Evolutionary conservation across 192 early-diverging fungal genomes (phyloP).

Genomic region (Coemansia sp.): DNA sequence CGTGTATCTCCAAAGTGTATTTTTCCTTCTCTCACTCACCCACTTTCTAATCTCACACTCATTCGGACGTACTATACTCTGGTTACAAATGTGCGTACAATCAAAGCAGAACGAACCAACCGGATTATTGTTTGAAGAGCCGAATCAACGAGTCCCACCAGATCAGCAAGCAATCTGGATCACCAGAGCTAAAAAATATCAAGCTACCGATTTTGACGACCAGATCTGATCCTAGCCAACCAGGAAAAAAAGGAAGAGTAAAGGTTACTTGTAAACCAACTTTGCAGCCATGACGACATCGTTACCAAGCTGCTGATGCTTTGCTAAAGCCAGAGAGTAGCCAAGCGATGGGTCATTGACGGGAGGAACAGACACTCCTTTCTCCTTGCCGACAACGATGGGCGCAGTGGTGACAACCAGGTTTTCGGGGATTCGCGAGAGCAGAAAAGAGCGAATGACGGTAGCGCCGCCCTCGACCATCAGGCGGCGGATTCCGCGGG

Average conservation of each 20-base stretch:
- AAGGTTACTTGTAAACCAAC: not conserved
- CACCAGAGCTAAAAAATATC: too few relatives aligned
- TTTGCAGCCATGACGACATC: constrained; percentile 59
- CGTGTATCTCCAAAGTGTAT: too few relatives aligned
- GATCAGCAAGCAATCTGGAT: too few relatives aligned
- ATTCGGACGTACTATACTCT: too few relatives aligned
- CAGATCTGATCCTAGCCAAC: too few relatives aligned
- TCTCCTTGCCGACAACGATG: constrained; percentile 58
- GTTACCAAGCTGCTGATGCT: constrained; percentile 57
- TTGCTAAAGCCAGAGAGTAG: not conserved
- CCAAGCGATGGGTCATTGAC: constrained; percentile 1
- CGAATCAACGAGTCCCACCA: too few relatives aligned
- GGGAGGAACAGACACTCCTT: constrained; percentile 56
- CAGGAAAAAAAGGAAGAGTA: not conserved
- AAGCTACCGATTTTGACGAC: too few relatives aligned
- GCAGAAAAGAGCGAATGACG: constrained; percentile 70
- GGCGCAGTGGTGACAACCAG: constrained; percentile 75
- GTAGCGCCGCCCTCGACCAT: constrained; percentile 92
- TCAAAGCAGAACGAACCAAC: too few relatives aligned
- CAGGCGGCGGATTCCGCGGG: constrained; percentile 54
- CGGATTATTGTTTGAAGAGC: too few relatives aligned
- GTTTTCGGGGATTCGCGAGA: constrained; percentile 10
- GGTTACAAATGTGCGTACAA: too few relatives aligned
- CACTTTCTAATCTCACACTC: too few relatives aligned
- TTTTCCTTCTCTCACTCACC: too few relatives aligned